Conservation (phyloP, 192 early-diverging fungal species). For the Rhizoclosmatium globosum region DNA sequence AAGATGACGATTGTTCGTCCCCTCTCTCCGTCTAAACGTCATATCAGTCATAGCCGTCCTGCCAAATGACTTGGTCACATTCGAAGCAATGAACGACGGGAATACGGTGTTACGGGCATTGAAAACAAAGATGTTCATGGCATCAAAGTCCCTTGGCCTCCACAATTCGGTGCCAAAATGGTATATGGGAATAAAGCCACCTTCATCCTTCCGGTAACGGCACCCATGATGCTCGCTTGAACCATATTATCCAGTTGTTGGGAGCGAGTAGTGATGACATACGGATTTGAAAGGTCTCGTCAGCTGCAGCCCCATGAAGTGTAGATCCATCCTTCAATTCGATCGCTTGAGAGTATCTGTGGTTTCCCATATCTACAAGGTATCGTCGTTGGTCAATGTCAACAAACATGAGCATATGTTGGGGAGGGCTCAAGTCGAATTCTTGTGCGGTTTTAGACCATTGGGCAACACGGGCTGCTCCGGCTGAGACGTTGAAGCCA, state of each 20-base stretch:
- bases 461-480: neutral
- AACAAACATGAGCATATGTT: neutral
- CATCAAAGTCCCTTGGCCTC: neutral
- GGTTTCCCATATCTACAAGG: neutral
- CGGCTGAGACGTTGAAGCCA: neutral
- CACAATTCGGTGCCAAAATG: neutral
- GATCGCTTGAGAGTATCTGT: neutral
- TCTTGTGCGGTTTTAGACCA: neutral
- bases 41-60: slow-evolving; percentile 9
- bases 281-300: neutral
- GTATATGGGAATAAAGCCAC: neutral
- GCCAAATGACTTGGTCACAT: slow-evolving; percentile 3
- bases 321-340: neutral
- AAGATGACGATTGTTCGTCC: neutral
- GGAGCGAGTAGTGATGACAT: neutral
- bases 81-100: slow-evolving; percentile 5
- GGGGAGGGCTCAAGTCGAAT: neutral
- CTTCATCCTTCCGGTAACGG: neutral
- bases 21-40: neutral
- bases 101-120: neutral
- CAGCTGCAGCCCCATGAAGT: neutral
- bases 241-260: neutral
- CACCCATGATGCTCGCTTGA: neutral
- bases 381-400: neutral
- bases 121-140: neutral